phyloP scores from a whole-genome alignment of 345 rosid species.

The Ceriops tagal region DNA sequence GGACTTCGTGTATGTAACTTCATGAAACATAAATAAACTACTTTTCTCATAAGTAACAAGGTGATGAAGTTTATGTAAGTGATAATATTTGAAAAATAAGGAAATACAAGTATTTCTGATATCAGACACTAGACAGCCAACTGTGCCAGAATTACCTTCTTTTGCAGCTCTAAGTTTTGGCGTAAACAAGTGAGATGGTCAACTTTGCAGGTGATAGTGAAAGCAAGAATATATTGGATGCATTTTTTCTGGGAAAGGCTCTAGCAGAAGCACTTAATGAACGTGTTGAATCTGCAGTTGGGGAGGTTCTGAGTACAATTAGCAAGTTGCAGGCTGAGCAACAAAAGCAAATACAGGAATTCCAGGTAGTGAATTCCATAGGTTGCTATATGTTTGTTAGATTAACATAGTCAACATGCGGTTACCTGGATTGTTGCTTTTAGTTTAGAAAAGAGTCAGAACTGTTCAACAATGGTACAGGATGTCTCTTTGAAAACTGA shows the following conservation, averaged over 20 bases:
- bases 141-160: not conserved
- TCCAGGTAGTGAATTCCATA: constrained; percentile 49
- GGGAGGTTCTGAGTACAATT: constrained; percentile 67
- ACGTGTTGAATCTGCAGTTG: constrained; percentile 72
- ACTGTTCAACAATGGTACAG: too few species aligned
- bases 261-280: constrained; percentile 81
- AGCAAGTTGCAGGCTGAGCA: constrained; percentile 89
- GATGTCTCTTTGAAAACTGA: not conserved
- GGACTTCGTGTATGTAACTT: not conserved
- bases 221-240: constrained; percentile 65
- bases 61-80: not conserved
- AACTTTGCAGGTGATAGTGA: constrained; percentile 58
- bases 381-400: not conserved
- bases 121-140: not conserved
- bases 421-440: not conserved
- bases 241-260: constrained; percentile 94
- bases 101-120: not conserved
- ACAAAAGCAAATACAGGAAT: constrained; percentile 81
- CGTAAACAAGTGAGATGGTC: constrained; percentile 5
- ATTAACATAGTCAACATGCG: not conserved
- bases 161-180: not conserved
- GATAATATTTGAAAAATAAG: not conserved
- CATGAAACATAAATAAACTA: not conserved
- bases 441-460: not conserved
- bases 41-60: not conserved